Percentiles rank a stretch among this genome's conserved stretches.
These are phyloP conservation scores for Fusarium transvaalense DNA, from an alignment of 2,329 filamentous ascomycete genomes.

Conservation along the genomic window DNA sequence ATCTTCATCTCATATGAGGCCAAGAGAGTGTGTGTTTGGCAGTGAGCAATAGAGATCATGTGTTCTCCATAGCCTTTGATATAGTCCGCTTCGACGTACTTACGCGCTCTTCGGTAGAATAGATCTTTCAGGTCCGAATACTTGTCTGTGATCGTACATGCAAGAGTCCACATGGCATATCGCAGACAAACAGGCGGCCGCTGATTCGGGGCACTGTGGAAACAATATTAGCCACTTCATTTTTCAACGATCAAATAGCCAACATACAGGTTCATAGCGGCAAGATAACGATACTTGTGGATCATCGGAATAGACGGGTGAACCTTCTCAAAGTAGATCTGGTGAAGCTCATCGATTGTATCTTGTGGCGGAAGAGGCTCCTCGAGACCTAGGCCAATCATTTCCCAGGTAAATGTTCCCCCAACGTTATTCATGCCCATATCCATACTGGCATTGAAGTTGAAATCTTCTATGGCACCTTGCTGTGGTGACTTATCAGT, in stretches of 20 bases:
- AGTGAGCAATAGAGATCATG: slow-evolving; percentile 87
- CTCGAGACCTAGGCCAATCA: slow-evolving; percentile 70
- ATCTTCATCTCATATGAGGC: slow-evolving; percentile 93
- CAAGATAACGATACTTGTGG: slow-evolving; percentile 87
- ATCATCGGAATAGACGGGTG: slow-evolving; percentile 90
- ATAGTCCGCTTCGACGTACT: slow-evolving; percentile 90
- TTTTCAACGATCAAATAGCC: not conserved
- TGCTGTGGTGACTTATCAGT: slow-evolving; percentile 66
- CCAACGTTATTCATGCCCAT: slow-evolving; percentile 65
- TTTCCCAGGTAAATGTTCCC: slow-evolving; percentile 82
- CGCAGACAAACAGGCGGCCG: slow-evolving; percentile 88
- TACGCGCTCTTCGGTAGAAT: slow-evolving; percentile 90
- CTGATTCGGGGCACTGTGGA: slow-evolving; percentile 76
- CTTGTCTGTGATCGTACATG: slow-evolving; percentile 87
- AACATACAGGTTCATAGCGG: slow-evolving; percentile 83
- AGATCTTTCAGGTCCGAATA: slow-evolving; percentile 83
- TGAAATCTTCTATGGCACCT: slow-evolving; percentile 67
- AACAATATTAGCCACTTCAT: slow-evolving; percentile 26
- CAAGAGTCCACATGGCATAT: slow-evolving; percentile 96
- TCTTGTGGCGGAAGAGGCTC: slow-evolving; percentile 70
- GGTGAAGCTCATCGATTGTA: slow-evolving; percentile 86
- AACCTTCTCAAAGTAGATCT: slow-evolving; percentile 91
- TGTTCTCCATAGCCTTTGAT: slow-evolving; percentile 92
- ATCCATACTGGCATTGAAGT: slow-evolving; percentile 64
- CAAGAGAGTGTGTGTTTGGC: slow-evolving; percentile 85